Base-by-base conservation (phyloP, 2,329 filamentous ascomycete species). In the Acarospora socialis region DNA sequence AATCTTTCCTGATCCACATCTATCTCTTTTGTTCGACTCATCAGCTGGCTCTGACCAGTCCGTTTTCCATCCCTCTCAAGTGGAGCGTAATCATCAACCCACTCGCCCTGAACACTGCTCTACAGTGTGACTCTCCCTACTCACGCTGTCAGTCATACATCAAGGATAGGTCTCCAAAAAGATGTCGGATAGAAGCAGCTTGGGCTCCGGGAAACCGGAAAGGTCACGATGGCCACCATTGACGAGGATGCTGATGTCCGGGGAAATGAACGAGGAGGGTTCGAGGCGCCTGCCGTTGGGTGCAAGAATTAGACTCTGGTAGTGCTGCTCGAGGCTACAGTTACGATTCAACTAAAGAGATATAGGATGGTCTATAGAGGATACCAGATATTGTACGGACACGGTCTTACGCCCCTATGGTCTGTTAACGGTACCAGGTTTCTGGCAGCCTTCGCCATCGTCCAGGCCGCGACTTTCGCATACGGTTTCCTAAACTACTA, bases 401-500 rank as follows among this genome's bases (percentile, higher is more conserved):
- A 24, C 16, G 26, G 21, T n/a, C 17, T 32, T 28, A 28, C 30
- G 13, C 32, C 27, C 37, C 50, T 57, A 50, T n/a, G n/a, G n/a
- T n/a, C n/a, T n/a, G n/a, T n/a, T n/a, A n/a, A n/a, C n/a, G n/a
- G n/a, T n/a, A n/a, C n/a, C n/a, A n/a, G n/a, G n/a, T n/a, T n/a
- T n/a, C 13, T 28, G 10, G n/a, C 53, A 5, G 45, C 46, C 12
- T 50, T 50, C 13, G 60, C 62, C 32, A 45, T 53, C 23, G 45
- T 57, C 4, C 63, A 70, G 13, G 70, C 71, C 22, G 79, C 90
- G 48, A 73, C 90, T 23, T 90, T 87, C 50, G 66, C 70, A 8
- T 84, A 90, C 46, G 80, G 76, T 30, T 81, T 81, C 53, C 70
- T 86, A 54, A 77, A 87, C 53, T 90, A 82, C 50, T 66, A 74